Evolutionary conservation across 805 yeast genomes (phyloP).

Genomic region (Grigorovia humatica): DNA sequence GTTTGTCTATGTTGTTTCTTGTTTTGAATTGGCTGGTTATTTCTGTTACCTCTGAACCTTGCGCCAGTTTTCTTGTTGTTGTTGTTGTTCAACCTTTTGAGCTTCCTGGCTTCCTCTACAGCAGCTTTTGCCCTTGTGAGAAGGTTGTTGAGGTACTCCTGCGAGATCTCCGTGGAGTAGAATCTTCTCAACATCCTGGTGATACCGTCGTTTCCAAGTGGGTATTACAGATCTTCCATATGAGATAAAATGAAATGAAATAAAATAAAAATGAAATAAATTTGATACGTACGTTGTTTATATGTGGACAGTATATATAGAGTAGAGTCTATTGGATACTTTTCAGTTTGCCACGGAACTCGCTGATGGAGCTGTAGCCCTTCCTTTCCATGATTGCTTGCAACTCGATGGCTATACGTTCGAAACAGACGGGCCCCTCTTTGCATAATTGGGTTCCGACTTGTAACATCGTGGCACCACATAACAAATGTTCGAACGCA

Average conservation of each 20-base stretch:
- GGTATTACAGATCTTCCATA: too few relatives aligned
- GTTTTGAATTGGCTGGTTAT: background rate
- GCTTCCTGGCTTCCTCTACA: conserved; percentile 8
- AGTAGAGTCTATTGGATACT: conserved; percentile 10
- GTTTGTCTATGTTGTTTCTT: background rate
- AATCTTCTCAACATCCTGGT: background rate
- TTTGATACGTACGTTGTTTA: too few relatives aligned
- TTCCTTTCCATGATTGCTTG: conserved; percentile 18
- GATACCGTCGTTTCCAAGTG: too few relatives aligned
- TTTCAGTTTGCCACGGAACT: conserved; percentile 24
- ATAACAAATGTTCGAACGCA: conserved; percentile 25
- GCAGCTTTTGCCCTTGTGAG: conserved; percentile 26
- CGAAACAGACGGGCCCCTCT: conserved; percentile 22
- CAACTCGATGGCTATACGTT: conserved; percentile 16
- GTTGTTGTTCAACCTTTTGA: conserved; percentile 1
- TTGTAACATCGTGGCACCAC: conserved; percentile 27
- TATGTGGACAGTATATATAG: too few relatives aligned
- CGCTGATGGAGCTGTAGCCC: conserved; percentile 23
- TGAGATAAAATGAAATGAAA: too few relatives aligned
- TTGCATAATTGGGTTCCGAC: conserved; percentile 23
- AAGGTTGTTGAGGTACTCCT: conserved; percentile 24
- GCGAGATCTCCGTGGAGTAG: conserved; percentile 12
- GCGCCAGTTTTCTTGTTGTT: background rate
- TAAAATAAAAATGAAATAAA: too few relatives aligned
- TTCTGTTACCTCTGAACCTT: background rate